Evolutionary conservation across 2,329 filamentous ascomycete species (phyloP), one percentile per base, ranked within the genome.

Genomic region (Paraphaeosphaeria sporulosa): DNA sequence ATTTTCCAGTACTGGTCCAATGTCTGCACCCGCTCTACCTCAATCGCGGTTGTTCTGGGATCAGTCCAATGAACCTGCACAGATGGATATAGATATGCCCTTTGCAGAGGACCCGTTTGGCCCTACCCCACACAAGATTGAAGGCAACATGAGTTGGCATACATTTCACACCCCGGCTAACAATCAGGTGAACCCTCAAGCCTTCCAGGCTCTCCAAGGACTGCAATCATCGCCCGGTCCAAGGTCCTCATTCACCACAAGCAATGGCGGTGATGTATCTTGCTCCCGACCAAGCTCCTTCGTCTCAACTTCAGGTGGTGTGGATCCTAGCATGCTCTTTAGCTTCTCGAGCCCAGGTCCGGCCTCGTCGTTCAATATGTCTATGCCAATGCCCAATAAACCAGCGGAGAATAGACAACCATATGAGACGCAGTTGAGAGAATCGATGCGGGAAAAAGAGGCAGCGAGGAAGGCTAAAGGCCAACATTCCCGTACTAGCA

Each of bases 1-100:
- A 44, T 81, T 85, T 62, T 77, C 78, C 25, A 80, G 82, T 42
- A 72, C 82, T n/a, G 84, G 83, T 25, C 81, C 85, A 10, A 80
- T 83, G 52, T 83, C 84, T 10, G 86, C 85, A n/a, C 85, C 86
- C 27, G 81, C 83, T 51, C 83, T 85, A 63, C 83, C 86, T 34
- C 85, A 87, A 55, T 72, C 78, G 4, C 76, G 73, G 3, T 61
- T 78, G 10, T 77, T 78, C 54, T 79, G 76, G 75, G 74, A 78
- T 34, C 72, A 71, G 34, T 57, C 64, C 3, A 71, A 67, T 58
- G 72, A 76, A 51, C 62, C 60, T 23, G 67, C 58, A 30, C 66
- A 71, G 2, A 77, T 78, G 74, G 75, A 78, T 56, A 61, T 77
- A 51, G 75, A 77, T 55, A 65, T 75, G 57, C 68, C 71, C 4